Conservation (phyloP, 2,329 filamentous ascomycete genomes). For the Fusarium sp. region DNA sequence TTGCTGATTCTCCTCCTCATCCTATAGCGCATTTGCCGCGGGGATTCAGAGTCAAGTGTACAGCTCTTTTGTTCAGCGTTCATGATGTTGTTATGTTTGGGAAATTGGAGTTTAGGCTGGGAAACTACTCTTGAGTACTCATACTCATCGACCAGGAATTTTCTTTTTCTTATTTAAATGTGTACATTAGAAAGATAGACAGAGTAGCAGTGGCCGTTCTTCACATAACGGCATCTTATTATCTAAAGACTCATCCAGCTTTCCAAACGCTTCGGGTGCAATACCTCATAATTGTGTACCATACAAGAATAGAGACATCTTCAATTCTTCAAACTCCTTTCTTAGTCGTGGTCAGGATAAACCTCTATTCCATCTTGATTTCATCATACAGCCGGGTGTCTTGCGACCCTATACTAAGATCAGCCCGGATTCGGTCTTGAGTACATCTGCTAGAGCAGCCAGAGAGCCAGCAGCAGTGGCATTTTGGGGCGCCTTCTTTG, state of each 20-base stretch:
- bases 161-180: conserved; percentile 27
- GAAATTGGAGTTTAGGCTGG: conserved; percentile 41
- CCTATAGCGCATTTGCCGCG: conserved; percentile 54
- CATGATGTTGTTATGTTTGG: conserved; percentile 22
- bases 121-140: conserved; percentile 23
- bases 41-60: background rate
- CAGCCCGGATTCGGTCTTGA: conserved; percentile 64
- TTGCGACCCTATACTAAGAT: conserved; percentile 53
- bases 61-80: conserved; percentile 18
- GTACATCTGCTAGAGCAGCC: conserved; percentile 63
- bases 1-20: conserved; percentile 82
- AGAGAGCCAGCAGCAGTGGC: conserved; percentile 64
- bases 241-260: conserved; percentile 43
- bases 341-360: conserved; percentile 14
- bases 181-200: conserved; percentile 46
- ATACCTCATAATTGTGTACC: conserved; percentile 9
- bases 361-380: background rate
- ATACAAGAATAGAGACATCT: conserved; percentile 7
- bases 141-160: conserved; percentile 18
- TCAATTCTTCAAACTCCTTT: conserved; percentile 29
- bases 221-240: conserved; percentile 29
- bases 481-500: conserved; percentile 62
- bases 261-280: conserved; percentile 15
- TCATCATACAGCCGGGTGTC: background rate
- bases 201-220: conserved; percentile 22